These are phyloP conservation scores for Priceomyces carsonii DNA, from an alignment of 805 yeast genomes.

Conservation along the genomic window DNA sequence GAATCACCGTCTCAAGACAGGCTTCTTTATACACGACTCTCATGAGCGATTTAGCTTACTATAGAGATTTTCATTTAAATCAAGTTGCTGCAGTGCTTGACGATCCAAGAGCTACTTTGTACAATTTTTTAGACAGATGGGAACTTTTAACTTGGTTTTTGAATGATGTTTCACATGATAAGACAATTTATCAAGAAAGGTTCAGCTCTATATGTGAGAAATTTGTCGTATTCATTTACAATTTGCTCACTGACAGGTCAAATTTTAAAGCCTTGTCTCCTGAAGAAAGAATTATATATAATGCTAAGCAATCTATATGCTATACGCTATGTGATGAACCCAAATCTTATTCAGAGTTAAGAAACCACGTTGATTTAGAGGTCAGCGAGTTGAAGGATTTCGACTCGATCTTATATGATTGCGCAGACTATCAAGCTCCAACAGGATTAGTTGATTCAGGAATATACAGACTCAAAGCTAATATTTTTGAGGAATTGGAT, in stretches of 20 bases:
- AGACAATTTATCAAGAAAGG: constrained; percentile 50
- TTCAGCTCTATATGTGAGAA: constrained; percentile 44
- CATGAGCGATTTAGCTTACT: constrained; percentile 41
- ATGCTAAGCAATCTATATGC: constrained; percentile 44
- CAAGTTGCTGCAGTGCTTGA: constrained; percentile 45
- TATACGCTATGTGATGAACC: constrained; percentile 56
- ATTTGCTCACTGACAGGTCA: constrained; percentile 40
- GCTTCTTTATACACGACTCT: constrained; percentile 46
- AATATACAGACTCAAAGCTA: constrained; percentile 63
- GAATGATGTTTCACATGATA: constrained; percentile 29
- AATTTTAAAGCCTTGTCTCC: constrained; percentile 22
- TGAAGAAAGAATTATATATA: constrained; percentile 25
- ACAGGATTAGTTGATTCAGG: constrained; percentile 59
- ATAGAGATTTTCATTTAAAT: constrained; percentile 47
- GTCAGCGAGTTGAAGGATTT: constrained; percentile 39
- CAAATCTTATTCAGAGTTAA: constrained; percentile 51
- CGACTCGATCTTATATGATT: constrained; percentile 56
- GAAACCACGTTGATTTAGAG: constrained; percentile 23
- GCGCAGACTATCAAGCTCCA: constrained; percentile 67
- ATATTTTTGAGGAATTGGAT: constrained; percentile 57
- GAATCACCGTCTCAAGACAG: constrained; percentile 52
- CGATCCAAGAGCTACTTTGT: constrained; percentile 35
- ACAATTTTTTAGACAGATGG: constrained; percentile 54
- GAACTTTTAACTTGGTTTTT: constrained; percentile 53
- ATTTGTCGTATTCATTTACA: constrained; percentile 45